phyloP scores from a whole-genome alignment of 208 protist genomes.

The Crithidia fasciculata region DNA sequence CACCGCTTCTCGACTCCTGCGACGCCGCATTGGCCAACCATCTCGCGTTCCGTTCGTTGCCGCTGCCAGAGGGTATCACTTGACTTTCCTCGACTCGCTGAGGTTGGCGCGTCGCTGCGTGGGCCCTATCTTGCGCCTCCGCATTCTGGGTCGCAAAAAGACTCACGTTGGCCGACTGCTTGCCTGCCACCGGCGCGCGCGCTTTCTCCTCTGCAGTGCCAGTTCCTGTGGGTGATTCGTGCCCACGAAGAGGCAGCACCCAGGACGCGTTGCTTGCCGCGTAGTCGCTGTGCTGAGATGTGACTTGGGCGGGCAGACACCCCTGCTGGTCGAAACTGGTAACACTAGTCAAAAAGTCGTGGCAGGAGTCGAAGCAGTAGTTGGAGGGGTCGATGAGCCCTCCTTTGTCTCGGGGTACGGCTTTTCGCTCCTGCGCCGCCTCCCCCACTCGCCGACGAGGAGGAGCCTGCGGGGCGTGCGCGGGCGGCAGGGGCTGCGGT shows the following conservation, averaged over 20 bases:
- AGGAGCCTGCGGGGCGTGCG: background rate
- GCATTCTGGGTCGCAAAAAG: background rate
- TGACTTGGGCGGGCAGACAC: background rate
- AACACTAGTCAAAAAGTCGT: conserved; percentile 1
- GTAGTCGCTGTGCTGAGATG: background rate
- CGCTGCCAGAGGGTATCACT: background rate
- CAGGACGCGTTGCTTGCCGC: background rate
- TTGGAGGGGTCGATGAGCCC: background rate
- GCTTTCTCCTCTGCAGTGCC: background rate
- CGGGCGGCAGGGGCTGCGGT: background rate
- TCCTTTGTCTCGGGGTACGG: background rate
- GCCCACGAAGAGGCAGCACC: background rate
- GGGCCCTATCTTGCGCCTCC: background rate
- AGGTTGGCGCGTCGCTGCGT: no score
- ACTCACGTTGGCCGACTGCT: conserved; percentile 2
- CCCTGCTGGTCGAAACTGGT: conserved; percentile 14
- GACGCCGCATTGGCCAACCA: background rate
- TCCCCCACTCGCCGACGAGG: background rate
- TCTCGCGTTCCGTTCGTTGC: background rate
- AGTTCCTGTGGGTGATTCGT: background rate
- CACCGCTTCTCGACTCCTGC: background rate
- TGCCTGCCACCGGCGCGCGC: background rate
- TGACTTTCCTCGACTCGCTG: background rate
- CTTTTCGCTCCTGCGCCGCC: background rate
- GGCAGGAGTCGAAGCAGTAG: background rate